Base-by-base conservation (phyloP, 345 rosid genomes). In the Pistacia integerrima region DNA sequence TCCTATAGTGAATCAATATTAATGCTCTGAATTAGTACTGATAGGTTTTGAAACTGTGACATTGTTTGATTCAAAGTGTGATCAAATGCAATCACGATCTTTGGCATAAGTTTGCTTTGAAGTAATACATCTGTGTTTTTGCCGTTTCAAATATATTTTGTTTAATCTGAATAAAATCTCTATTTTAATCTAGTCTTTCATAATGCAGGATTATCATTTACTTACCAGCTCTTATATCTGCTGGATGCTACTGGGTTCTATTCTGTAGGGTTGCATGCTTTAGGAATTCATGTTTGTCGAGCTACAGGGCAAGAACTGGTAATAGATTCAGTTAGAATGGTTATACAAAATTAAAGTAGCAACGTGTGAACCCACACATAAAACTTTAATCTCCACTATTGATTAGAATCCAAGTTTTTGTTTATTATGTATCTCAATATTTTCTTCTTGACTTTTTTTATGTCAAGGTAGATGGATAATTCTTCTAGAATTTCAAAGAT, bases 291-390 rank as follows among this genome's bases (percentile, higher is more conserved):
- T 84, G 98, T 97, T 78, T 92, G 98, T 86, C 95, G 99, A 84
- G 99, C 98, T 60, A 92, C 99, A 51, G 99, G 98, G 56, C 98
- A 97, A 88, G 99, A 97, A 82, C 85, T 97, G 97, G 98, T 92
- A 91, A 67, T 18, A 49, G 28, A 76, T 55, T 77, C 64, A 70
- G 35, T 36, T 16, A 59, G 67, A 66, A 36, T 72, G 62, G 63
- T 41, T 81, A 22, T 58, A 46, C 22, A 33, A 14, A 75, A 65
- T 68, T 79, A 35, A n/a, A 8, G 56, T 11, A 38, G 58, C 33
- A 30, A 44, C 46, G 60, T 66, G 46, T 33, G 51, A 33, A 35
- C 74, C n/a, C 38, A 5, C 57, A 20, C 52, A 35, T 41, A 70
- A 67, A 54, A 20, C 20, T 25, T 25, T 13, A 49, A 67, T 69